Evolutionary conservation across 2,329 filamentous ascomycete genomes (phyloP).

Genomic region (Gaeumannomyces tritici): DNA sequence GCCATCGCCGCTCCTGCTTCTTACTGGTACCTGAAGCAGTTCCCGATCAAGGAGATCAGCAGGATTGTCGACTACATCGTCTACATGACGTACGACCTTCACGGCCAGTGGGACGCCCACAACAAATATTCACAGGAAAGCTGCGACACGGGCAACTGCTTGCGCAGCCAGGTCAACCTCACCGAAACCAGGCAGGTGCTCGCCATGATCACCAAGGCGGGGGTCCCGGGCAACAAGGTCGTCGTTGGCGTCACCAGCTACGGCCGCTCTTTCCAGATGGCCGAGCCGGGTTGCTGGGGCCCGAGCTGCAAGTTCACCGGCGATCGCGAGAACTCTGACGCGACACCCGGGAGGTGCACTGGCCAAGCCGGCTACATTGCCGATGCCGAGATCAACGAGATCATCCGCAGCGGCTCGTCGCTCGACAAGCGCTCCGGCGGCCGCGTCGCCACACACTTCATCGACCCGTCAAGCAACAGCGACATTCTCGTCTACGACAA

Average conservation of each 20-base stretch:
- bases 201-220: conserved; percentile 23
- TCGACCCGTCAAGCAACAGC: conserved; percentile 7
- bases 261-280: conserved; percentile 24
- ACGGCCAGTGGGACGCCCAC: conserved; percentile 23
- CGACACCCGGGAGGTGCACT: conserved; percentile 23
- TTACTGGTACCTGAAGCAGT: conserved; percentile 22
- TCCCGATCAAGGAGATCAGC: conserved; percentile 18
- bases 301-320: conserved; percentile 23
- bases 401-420: background rate
- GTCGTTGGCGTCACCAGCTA: conserved; percentile 24
- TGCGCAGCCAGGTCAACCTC: conserved; percentile 24
- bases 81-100: conserved; percentile 23
- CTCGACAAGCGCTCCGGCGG: too few relatives aligned
- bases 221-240: conserved; percentile 21
- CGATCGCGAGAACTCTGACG: conserved; percentile 13
- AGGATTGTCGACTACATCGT: conserved; percentile 22
- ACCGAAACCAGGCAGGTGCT: conserved; percentile 18
- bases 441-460: background rate
- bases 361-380: conserved; percentile 25
- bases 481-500: conserved; percentile 8
- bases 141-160: conserved; percentile 21
- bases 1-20: conserved; percentile 18
- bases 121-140: conserved; percentile 4
- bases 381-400: conserved; percentile 23
- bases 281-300: conserved; percentile 16